Conservation (phyloP, 371 early-diverging fungal genomes). For the Homolaphlyctis polyrhiza region DNA sequence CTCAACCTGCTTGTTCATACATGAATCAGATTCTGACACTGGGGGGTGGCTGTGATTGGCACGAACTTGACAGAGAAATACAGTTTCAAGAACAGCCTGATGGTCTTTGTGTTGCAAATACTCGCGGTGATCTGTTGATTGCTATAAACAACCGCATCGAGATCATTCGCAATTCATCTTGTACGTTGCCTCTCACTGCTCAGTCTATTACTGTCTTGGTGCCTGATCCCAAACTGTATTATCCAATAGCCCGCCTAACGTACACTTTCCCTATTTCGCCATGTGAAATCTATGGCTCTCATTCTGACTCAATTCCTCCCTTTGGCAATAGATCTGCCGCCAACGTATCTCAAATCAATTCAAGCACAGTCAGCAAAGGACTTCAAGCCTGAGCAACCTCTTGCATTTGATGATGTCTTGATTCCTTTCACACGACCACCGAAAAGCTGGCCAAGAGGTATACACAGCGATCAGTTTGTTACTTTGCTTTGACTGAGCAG, state of each 20-base stretch:
- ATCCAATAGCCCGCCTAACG: no score
- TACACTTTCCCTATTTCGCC: no score
- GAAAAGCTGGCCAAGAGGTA: no score
- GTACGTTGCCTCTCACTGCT: constrained; percentile 13
- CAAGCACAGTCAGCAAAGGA: constrained; percentile 9
- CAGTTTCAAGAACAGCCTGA: constrained; percentile 38
- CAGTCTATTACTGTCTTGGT: no score
- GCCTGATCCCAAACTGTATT: not conserved
- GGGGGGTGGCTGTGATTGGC: not conserved
- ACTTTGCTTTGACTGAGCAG: no score
- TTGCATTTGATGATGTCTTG: constrained; percentile 30
- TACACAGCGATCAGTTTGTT: no score
- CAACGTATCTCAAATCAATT: constrained; percentile 21
- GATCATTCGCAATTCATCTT: constrained; percentile 25
- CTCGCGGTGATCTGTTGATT: constrained; percentile 35
- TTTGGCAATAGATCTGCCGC: constrained; percentile 27
- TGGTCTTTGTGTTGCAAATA: constrained; percentile 27
- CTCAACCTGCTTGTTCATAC: not conserved
- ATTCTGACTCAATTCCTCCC: not conserved
- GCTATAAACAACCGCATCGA: constrained; percentile 40
- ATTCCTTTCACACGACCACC: not conserved
- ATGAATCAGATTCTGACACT: no score
- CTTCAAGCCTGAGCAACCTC: constrained; percentile 16
- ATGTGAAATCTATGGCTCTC: no score
- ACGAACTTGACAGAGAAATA: constrained; percentile 30